A percentile compares a stretch with the other conserved stretches of the same genome.
These are phyloP conservation scores for Microstroma glucosiphilum DNA, from an alignment of 1,284 basidiomycete species.

Conservation along the genomic window DNA sequence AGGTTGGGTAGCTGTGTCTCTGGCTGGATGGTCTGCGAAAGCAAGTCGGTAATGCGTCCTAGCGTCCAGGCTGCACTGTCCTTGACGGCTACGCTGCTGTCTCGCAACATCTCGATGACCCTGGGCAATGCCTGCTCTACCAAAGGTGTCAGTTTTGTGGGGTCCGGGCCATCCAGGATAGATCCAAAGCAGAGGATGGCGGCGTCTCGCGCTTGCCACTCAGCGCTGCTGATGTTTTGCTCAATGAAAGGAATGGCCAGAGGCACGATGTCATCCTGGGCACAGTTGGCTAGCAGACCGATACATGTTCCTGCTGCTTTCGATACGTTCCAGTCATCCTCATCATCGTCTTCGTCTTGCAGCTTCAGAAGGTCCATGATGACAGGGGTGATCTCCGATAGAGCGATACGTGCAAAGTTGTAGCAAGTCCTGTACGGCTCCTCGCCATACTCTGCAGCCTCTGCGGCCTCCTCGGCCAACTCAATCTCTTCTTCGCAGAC, in stretches of 20 bases:
- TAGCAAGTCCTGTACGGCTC: constrained; percentile 78
- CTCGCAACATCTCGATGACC: constrained; percentile 90
- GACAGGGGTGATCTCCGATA: constrained; percentile 90
- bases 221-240: constrained; percentile 76
- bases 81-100: constrained; percentile 78
- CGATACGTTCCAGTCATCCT: constrained; percentile 97
- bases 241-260: constrained; percentile 97
- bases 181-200: constrained; percentile 98
- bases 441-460: constrained; percentile 88
- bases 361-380: constrained; percentile 79
- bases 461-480: constrained; percentile 81
- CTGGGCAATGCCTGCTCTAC: constrained; percentile 90
- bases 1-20: constrained; percentile 81
- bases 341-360: constrained; percentile 94
- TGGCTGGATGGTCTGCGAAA: constrained; percentile 79
- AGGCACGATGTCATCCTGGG: constrained; percentile 82
- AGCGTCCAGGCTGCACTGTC: constrained; percentile 98
- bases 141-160: constrained; percentile 75
- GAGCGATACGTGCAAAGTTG: constrained; percentile 86
- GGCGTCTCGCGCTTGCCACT: constrained; percentile 94
- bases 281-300: constrained; percentile 78
- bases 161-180: constrained; percentile 91
- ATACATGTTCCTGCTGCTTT: constrained; percentile 97
- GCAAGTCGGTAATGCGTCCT: constrained; percentile 85
- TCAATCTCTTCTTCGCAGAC: constrained; percentile 98